These are phyloP conservation scores for Simmondsia chinensis DNA, from an alignment of 148 eudicot genomes.

Conservation along the genomic window DNA sequence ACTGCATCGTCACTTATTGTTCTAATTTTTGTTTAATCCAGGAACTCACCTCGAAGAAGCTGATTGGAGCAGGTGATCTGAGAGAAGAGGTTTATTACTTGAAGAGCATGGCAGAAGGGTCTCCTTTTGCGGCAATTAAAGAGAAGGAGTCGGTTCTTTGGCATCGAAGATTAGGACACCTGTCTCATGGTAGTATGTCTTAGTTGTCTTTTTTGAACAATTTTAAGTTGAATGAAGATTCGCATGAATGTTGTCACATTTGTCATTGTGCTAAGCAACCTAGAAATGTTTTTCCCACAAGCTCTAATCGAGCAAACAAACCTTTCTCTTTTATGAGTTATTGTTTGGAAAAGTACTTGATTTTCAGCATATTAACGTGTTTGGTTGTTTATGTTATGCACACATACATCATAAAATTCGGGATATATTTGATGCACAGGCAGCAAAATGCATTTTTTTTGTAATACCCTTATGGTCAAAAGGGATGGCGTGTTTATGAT, in stretches of 20 bases:
- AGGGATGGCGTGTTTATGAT: not conserved
- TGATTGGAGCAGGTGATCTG: not conserved
- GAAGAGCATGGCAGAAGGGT: too few species aligned
- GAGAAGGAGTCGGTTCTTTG: not conserved
- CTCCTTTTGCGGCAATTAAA: not conserved
- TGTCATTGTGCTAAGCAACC: too few species aligned
- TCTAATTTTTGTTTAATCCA: not conserved
- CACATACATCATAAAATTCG: not conserved
- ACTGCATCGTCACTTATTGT: not conserved
- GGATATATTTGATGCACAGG: not conserved
- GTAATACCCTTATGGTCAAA: not conserved
- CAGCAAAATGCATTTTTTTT: not conserved
- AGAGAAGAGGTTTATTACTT: not conserved
- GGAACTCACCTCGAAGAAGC: not conserved
- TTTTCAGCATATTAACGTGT: not conserved
- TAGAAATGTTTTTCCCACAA: too few species aligned
- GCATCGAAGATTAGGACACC: not conserved
- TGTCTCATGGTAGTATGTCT: not conserved
- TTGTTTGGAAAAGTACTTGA: not conserved
- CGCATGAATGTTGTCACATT: not conserved
- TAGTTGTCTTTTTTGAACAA: not conserved
- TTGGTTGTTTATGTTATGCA: conserved; percentile 9
- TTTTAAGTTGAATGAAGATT: not conserved
- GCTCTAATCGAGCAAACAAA: too few species aligned
- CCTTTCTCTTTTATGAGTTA: too few species aligned